These are phyloP conservation scores for Boletellus deceptivus DNA, from an alignment of 1,284 basidiomycete species.

Conservation along the genomic window DNA sequence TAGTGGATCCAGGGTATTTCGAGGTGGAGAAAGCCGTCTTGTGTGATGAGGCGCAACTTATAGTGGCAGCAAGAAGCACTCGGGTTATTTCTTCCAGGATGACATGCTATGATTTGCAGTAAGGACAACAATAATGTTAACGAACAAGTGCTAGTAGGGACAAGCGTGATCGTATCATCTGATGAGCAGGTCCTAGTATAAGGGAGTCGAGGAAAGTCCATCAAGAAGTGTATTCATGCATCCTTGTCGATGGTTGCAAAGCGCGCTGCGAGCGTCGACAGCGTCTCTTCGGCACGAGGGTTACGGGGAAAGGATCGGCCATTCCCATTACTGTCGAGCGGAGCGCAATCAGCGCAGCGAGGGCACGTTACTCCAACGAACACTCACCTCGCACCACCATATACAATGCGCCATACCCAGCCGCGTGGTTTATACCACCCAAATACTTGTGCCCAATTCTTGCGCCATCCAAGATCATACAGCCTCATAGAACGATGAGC, in stretches of 20 bases:
- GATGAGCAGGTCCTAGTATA: conserved; percentile 5
- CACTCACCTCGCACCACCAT: conserved; percentile 63
- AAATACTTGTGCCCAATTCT: conserved; percentile 68
- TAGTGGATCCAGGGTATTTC: too few species aligned
- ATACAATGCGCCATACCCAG: conserved; percentile 51
- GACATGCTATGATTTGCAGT: not conserved
- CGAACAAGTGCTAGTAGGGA: conserved; percentile 7
- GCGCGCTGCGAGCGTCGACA: conserved; percentile 58
- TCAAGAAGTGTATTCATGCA: conserved; percentile 18
- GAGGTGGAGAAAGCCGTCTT: too few species aligned
- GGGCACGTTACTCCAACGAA: not conserved
- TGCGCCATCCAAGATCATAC: conserved; percentile 76
- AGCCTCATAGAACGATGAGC: conserved; percentile 66
- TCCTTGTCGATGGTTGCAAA: conserved; percentile 56
- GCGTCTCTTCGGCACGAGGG: conserved; percentile 59
- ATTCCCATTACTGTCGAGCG: conserved; percentile 53
- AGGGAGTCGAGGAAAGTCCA: not conserved
- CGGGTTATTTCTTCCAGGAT: not conserved
- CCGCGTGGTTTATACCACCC: conserved; percentile 52
- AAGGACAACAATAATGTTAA: conserved; percentile 3
- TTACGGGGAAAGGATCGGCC: conserved; percentile 66
- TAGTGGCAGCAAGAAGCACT: not conserved
- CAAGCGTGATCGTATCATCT: conserved; percentile 10
- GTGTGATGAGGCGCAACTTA: too few species aligned
- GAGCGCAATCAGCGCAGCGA: conserved; percentile 3